Evolutionary conservation across 495 filamentous ascomycete species (phyloP).

Genomic region (Aspergillus hancockii): DNA sequence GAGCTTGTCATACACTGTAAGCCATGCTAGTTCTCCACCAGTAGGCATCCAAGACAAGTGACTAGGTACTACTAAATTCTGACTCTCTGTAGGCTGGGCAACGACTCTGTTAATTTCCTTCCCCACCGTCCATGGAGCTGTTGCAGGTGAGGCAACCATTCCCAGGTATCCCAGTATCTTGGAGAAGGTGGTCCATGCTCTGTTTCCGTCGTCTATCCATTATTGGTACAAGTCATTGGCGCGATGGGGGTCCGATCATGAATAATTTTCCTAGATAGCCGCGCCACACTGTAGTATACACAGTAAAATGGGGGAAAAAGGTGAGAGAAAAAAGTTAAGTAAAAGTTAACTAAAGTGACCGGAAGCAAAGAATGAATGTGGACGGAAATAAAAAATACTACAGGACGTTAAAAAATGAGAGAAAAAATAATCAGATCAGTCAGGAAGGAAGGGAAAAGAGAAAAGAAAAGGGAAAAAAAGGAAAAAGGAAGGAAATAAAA

Average conservation of each 20-base stretch:
- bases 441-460: not conserved
- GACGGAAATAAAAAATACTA: not conserved
- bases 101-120: slow-evolving; percentile 4
- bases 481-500: not conserved
- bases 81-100: slow-evolving; percentile 7
- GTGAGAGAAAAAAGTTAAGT: not conserved
- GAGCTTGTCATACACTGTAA: slow-evolving; percentile 12
- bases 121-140: slow-evolving; percentile 13
- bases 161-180: slow-evolving; percentile 11
- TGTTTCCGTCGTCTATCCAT: not conserved
- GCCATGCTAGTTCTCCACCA: not conserved
- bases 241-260: not conserved
- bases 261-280: slow-evolving; percentile 3
- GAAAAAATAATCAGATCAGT: not conserved
- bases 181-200: slow-evolving; percentile 16
- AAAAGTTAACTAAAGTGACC: not conserved
- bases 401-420: not conserved
- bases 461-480: not conserved
- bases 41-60: not conserved
- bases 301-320: not conserved
- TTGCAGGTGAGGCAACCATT: slow-evolving; percentile 24
- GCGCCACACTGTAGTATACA: not conserved
- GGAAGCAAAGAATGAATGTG: not conserved
- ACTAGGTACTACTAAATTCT: not conserved
- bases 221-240: slow-evolving; percentile 3